Evolutionary conservation across 108 stramenopile species (phyloP), one percentile per base, ranked within the genome.

Genomic region (Pseudonitzschia pungens): DNA sequence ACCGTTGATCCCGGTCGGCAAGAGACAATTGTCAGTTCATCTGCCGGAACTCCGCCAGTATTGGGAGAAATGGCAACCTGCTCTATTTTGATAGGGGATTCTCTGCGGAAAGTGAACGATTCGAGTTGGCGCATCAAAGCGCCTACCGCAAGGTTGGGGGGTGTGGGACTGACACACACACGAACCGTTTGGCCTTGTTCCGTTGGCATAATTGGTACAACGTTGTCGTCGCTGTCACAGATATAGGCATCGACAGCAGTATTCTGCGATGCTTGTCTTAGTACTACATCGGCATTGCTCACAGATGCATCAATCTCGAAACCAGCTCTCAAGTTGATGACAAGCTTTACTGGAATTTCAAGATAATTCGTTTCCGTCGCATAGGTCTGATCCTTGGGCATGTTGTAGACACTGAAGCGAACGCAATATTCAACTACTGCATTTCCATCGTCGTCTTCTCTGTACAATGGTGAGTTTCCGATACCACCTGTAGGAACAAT

Each of bases 81-180:
- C 48, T 50, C 50, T 15, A 60, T 48, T 14, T 50, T 15, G 26
- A 58, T 12, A 2, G 70, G 58, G 2, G 57, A 40, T 42, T 53
- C 21, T 50, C 72, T 62, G 28, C 60, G 41, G 58, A 65, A 73
- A 7, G 45, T 65, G 40, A 73, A 73, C 6, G 41, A 41, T 31
- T 65, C 72, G 43, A 73, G 45, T 29, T 24, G 27, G 28, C 72
- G 14, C 60, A 73, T 73, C 18, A 42, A 42, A 27, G 52, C 45
- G 16, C 72, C 72, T 28, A 21, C 32, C 24, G 28, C 50, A 24
- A 22, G 62, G 22, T n/a, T 60, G 44, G 62, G 48, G 16, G 43
- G 20, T 9, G 60, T 65, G 12, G 72, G 72, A 11, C 45, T 57
- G 15, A 73, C 63, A 73, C 72, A 73, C 14, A 73, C 63, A 26